Evolutionary conservation across 2,329 filamentous ascomycete species (phyloP).

Genomic region (Talaromyces sp.): DNA sequence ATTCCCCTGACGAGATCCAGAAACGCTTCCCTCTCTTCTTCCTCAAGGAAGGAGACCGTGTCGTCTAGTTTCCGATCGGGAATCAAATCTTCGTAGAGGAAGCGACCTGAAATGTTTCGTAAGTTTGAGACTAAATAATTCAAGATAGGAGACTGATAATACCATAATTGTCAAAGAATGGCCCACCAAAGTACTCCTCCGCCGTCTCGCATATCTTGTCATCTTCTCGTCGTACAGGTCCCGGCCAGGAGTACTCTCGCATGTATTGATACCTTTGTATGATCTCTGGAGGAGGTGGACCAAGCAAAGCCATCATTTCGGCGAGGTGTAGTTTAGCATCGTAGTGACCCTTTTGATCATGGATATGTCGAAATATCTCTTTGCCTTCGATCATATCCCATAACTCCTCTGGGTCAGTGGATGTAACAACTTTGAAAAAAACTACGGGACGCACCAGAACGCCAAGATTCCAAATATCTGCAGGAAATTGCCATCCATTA

Average conservation of each 20-base stretch:
- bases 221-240: conserved; percentile 20
- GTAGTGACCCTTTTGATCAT: conserved; percentile 30
- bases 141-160: conserved; percentile 4
- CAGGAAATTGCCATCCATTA: conserved; percentile 31
- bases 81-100: conserved; percentile 28
- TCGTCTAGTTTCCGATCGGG: conserved; percentile 25
- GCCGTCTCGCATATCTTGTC: conserved; percentile 25
- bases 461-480: conserved; percentile 40
- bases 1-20: conserved; percentile 25
- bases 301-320: conserved; percentile 40
- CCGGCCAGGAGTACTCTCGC: conserved; percentile 24
- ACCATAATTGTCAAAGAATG: conserved; percentile 32
- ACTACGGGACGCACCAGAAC: conserved; percentile 24
- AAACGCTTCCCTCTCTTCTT: conserved; percentile 26
- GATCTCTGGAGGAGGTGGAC: conserved; percentile 23
- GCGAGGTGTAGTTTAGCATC: conserved; percentile 35
- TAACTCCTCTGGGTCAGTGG: conserved; percentile 13
- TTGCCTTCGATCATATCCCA: conserved; percentile 35
- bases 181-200: conserved; percentile 31
- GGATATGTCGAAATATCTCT: conserved; percentile 32
- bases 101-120: conserved; percentile 20
- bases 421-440: conserved; percentile 1
- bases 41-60: conserved; percentile 22
- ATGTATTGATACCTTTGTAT: conserved; percentile 29
- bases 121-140: neutral